These are phyloP conservation scores for Syncephalastrum contaminatum DNA, from an alignment of 371 early-diverging fungal genomes.

Conservation along the genomic window DNA sequence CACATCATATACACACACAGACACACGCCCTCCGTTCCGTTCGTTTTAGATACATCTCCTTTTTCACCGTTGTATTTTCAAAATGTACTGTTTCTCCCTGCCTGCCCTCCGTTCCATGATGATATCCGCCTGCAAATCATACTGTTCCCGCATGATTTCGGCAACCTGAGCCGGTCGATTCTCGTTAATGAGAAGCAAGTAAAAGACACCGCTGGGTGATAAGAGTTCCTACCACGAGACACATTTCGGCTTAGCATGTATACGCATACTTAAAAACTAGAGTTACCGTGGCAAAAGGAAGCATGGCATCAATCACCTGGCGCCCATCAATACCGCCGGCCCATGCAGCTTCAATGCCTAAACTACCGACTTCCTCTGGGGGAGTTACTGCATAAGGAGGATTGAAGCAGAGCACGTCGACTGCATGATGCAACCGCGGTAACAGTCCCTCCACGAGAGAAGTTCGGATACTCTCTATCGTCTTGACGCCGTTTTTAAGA, in stretches of 20 bases:
- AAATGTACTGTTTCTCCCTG: slow-evolving; percentile 56
- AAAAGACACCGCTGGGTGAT: slow-evolving; percentile 75
- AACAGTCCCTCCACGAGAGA: slow-evolving; percentile 56
- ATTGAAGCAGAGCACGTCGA: slow-evolving; percentile 92
- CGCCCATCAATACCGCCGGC: slow-evolving; percentile 94
- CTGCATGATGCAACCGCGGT: slow-evolving; percentile 45
- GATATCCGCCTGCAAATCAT: slow-evolving; percentile 44
- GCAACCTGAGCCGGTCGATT: slow-evolving; percentile 88
- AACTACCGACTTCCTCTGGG: slow-evolving; percentile 71
- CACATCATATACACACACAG: no score
- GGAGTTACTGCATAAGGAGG: slow-evolving; percentile 92
- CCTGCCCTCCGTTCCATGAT: slow-evolving; percentile 56
- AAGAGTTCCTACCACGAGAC: slow-evolving; percentile 51
- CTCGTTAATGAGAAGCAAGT: slow-evolving; percentile 86
- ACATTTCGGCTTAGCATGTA: background rate
- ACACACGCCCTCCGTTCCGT: background rate
- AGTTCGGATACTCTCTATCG: slow-evolving; percentile 61
- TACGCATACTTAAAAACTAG: background rate
- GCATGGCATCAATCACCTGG: slow-evolving; percentile 82
- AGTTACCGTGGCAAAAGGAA: slow-evolving; percentile 70
- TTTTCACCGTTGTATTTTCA: slow-evolving; percentile 42
- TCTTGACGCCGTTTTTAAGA: slow-evolving; percentile 43
- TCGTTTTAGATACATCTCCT: background rate
- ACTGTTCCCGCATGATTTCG: slow-evolving; percentile 40
- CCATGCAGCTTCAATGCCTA: slow-evolving; percentile 85